These are phyloP conservation scores for Ophiognomonia clavigignenti-juglandacearum DNA, from an alignment of 2,329 filamentous ascomycete species.

Conservation along the genomic window DNA sequence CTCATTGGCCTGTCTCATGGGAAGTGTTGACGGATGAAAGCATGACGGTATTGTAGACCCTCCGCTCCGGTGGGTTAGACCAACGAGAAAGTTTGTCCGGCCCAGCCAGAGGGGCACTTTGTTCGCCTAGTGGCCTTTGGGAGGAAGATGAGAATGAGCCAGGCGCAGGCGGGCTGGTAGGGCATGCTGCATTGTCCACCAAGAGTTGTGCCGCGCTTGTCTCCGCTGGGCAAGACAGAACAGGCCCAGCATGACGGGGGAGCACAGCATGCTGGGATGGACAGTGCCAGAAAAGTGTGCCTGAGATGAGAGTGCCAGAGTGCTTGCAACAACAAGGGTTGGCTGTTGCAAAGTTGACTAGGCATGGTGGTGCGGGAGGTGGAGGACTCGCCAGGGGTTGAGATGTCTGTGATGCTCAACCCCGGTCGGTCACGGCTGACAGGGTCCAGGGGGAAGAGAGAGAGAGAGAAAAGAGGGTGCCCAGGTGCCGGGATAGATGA, in stretches of 20 bases:
- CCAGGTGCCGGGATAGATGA: conserved; percentile 17
- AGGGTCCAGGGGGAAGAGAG: conserved; percentile 13
- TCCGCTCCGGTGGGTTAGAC: conserved; percentile 28
- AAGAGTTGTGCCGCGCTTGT: conserved; percentile 19
- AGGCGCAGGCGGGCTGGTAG: conserved; percentile 2
- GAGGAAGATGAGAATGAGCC: conserved; percentile 14
- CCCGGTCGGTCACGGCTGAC: conserved; percentile 13
- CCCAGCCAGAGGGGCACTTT: not conserved
- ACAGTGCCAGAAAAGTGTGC: conserved; percentile 8
- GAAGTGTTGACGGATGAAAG: conserved; percentile 43
- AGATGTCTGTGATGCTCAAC: conserved; percentile 15
- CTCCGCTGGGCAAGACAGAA: conserved; percentile 6
- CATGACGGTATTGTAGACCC: conserved; percentile 51
- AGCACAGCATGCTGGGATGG: not conserved
- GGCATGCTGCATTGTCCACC: conserved; percentile 10
- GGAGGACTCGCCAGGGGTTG: conserved; percentile 12
- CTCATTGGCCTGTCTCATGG: conserved; percentile 41
- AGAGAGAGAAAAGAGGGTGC: too few relatives aligned
- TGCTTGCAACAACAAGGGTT: not conserved
- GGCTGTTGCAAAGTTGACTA: conserved; percentile 13
- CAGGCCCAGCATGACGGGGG: conserved; percentile 13
- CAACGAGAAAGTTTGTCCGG: conserved; percentile 31
- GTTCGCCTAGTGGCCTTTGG: conserved; percentile 6
- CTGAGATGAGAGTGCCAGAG: not conserved
- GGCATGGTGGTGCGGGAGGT: conserved; percentile 19